phyloP scores from a whole-genome alignment of 2,329 filamentous ascomycete genomes.

The Scedosporium apiospermum region DNA sequence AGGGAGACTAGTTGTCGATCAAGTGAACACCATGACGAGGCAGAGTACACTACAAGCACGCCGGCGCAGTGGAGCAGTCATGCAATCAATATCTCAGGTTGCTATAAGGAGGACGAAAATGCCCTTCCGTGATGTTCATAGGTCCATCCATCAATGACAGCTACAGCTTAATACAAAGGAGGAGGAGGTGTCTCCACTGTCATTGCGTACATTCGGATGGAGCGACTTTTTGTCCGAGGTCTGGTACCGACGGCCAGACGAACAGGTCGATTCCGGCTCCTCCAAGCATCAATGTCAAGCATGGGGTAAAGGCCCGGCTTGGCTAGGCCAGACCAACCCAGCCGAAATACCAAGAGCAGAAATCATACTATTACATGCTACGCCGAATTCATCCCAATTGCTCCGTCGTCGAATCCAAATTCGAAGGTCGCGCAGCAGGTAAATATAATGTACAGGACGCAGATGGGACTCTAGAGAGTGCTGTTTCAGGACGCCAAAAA shows the following conservation, averaged over 20 bases:
- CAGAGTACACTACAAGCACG: neutral
- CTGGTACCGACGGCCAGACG: neutral
- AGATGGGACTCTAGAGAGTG: neutral
- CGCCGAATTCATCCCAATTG: neutral
- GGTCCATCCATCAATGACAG: neutral
- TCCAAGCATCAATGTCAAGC: too few relatives aligned
- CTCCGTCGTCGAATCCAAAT: neutral
- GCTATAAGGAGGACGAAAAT: neutral
- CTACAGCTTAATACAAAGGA: neutral
- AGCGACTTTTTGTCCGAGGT: neutral
- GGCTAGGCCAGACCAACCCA: neutral
- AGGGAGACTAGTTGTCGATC: neutral
- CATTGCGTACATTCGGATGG: neutral
- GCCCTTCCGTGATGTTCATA: neutral
- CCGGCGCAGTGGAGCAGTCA: neutral
- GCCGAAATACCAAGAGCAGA: neutral
- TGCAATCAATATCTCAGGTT: neutral
- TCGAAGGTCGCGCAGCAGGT: neutral
- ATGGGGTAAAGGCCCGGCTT: too few relatives aligned
- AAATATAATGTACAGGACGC: neutral
- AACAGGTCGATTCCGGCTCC: neutral
- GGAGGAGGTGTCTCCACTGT: neutral
- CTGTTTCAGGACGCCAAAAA: neutral
- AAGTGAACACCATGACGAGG: neutral
- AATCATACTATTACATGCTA: too few relatives aligned